Evolutionary conservation across 768 basidiomycete genomes (phyloP).

Genomic region (Boletus huronensis): DNA sequence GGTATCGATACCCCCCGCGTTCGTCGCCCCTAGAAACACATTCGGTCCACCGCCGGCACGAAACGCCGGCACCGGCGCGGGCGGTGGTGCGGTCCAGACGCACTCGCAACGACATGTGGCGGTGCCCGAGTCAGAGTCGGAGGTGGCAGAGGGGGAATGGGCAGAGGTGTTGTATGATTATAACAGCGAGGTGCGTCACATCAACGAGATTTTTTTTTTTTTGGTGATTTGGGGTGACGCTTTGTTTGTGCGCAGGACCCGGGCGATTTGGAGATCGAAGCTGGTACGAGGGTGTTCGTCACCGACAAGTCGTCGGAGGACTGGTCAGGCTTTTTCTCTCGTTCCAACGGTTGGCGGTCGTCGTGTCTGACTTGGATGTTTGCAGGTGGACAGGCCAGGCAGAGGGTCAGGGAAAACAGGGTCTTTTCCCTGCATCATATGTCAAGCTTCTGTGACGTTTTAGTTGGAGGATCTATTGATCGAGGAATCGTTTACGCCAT

Average conservation of each 20-base stretch:
- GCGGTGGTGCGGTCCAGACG: background rate
- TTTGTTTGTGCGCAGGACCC: conserved; percentile 47
- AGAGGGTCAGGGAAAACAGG: conserved; percentile 54
- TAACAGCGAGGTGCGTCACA: conserved; percentile 53
- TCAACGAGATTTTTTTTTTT: no score
- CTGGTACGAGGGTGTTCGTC: conserved; percentile 57
- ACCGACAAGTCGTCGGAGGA: conserved; percentile 68
- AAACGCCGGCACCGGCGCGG: conserved; percentile 1
- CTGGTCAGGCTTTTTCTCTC: conserved; percentile 47
- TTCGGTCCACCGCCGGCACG: conserved; percentile 56
- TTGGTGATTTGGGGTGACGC: background rate
- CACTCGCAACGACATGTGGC: background rate
- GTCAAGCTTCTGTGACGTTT: conserved; percentile 50
- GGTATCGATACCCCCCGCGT: conserved; percentile 37
- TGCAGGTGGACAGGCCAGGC: conserved; percentile 67
- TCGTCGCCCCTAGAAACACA: conserved; percentile 39
- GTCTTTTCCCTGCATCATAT: conserved; percentile 67
- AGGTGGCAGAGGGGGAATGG: conserved; percentile 60
- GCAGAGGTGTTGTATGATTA: conserved; percentile 78
- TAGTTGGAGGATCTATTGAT: no score
- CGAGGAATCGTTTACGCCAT: background rate
- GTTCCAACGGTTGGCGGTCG: background rate
- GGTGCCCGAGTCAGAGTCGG: conserved; percentile 23
- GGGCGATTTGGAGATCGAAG: conserved; percentile 59
- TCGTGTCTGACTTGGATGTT: conserved; percentile 5